Conservation (phyloP, 805 yeast genomes). For the Wickerhamomyces pijperi region DNA sequence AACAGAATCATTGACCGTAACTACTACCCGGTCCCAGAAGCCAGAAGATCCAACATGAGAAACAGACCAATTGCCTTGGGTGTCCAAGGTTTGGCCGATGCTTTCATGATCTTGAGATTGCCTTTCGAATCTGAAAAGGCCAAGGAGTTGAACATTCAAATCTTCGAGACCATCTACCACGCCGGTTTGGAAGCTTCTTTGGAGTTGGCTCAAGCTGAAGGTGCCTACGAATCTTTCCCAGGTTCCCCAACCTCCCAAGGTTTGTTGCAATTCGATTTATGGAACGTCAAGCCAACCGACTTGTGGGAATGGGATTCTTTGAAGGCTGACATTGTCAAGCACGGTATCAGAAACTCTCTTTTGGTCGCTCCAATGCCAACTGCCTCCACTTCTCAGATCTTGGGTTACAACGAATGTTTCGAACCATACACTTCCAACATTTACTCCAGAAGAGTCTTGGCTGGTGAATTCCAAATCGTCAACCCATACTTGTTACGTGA, state of each 20-base stretch:
- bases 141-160: slow-evolving; percentile 61
- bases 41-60: slow-evolving; percentile 63
- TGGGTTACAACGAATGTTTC: slow-evolving; percentile 91
- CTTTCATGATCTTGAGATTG: slow-evolving; percentile 65
- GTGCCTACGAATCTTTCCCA: slow-evolving; percentile 59
- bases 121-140: slow-evolving; percentile 86
- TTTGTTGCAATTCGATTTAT: slow-evolving; percentile 72
- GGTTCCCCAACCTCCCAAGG: slow-evolving; percentile 93
- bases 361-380: slow-evolving; percentile 96
- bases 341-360: slow-evolving; percentile 81
- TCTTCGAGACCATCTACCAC: slow-evolving; percentile 93
- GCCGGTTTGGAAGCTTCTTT: slow-evolving; percentile 82
- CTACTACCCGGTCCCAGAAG: slow-evolving; percentile 72
- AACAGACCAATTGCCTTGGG: slow-evolving; percentile 95
- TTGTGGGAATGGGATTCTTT: slow-evolving; percentile 81
- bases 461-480: slow-evolving; percentile 91
- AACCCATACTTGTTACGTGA: slow-evolving; percentile 80
- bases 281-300: slow-evolving; percentile 69
- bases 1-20: slow-evolving; percentile 79
- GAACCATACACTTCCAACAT: slow-evolving; percentile 94
- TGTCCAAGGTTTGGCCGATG: slow-evolving; percentile 94
- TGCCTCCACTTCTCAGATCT: slow-evolving; percentile 91
- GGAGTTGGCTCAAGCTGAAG: slow-evolving; percentile 63
- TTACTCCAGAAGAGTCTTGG: slow-evolving; percentile 79
- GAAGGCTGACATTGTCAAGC: slow-evolving; percentile 42